Conservation (phyloP, 352 stramenopile genomes). For the Phytophthora pluvialis region DNA sequence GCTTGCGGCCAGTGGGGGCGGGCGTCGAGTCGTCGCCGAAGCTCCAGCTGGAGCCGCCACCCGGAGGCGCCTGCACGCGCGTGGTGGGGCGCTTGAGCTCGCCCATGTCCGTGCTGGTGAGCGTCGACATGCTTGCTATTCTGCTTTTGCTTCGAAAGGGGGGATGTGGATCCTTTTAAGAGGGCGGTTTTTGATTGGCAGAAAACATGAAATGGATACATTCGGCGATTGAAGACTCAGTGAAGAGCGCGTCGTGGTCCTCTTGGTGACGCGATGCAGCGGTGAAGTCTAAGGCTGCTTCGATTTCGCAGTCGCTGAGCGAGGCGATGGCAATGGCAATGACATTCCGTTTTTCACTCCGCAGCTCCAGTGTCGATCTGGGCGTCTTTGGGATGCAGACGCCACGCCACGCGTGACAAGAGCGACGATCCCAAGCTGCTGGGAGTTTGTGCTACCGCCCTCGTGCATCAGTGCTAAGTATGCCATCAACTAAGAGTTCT, state of each 20-base stretch:
- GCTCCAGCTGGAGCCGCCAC: slow-evolving; percentile 79
- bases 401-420: not conserved
- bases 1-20: slow-evolving; percentile 27
- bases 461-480: no score
- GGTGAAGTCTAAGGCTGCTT: no score
- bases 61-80: slow-evolving; percentile 78
- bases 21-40: slow-evolving; percentile 52
- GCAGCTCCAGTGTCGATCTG: no score
- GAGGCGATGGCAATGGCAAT: no score
- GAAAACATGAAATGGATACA: slow-evolving; percentile 15
- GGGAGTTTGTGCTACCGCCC: no score
- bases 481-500: no score
- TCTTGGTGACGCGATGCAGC: no score
- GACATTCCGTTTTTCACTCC: no score
- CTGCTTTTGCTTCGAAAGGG: slow-evolving; percentile 1
- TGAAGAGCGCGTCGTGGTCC: no score
- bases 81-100: slow-evolving; percentile 84
- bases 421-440: not conserved
- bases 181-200: slow-evolving; percentile 21
- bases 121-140: slow-evolving; percentile 60
- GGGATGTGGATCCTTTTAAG: slow-evolving; percentile 15
- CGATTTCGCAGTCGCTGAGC: no score
- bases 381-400: not conserved
- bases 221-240: not conserved
- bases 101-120: slow-evolving; percentile 84